Percentiles rank a stretch among this genome's conserved stretches.
phyloP scores from a whole-genome alignment of 768 basidiomycete genomes.

The Boletus sensibilis region DNA sequence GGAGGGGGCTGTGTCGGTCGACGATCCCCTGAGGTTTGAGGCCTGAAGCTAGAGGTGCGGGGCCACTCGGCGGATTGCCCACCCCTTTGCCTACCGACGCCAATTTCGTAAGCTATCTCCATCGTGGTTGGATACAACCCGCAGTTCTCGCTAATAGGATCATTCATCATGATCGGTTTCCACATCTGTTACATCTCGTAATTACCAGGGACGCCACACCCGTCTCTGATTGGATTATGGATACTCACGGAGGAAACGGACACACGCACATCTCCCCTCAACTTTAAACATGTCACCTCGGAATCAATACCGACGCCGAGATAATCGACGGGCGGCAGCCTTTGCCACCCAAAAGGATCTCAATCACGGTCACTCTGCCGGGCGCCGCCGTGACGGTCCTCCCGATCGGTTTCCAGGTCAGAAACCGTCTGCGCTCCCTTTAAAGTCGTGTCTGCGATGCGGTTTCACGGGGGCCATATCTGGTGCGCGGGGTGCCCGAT shows the following conservation, averaged over 20 bases:
- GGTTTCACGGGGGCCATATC: slow-evolving; percentile 18
- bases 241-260: slow-evolving; percentile 24
- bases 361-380: slow-evolving; percentile 21
- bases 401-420: slow-evolving; percentile 22
- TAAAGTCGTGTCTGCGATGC: slow-evolving; percentile 3
- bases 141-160: slow-evolving; percentile 20
- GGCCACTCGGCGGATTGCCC: slow-evolving; percentile 5
- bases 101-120: slow-evolving; percentile 19
- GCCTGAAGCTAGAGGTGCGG: slow-evolving; percentile 1
- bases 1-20: slow-evolving; percentile 9
- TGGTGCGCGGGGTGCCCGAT: slow-evolving; percentile 12
- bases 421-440: slow-evolving; percentile 8
- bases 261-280: slow-evolving; percentile 10
- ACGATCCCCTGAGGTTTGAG: slow-evolving; percentile 15
- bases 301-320: slow-evolving; percentile 23
- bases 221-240: slow-evolving; percentile 15
- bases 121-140: slow-evolving; percentile 13
- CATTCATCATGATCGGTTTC: slow-evolving; percentile 22
- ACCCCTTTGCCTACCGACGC: slow-evolving; percentile 10
- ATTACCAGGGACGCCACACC: slow-evolving; percentile 26
- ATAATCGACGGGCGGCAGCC: slow-evolving; percentile 20
- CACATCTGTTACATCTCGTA: slow-evolving; percentile 21
- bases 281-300: slow-evolving; percentile 25
- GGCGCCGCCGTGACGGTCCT: slow-evolving; percentile 26
- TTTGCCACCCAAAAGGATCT: slow-evolving; percentile 7